phyloP scores from a whole-genome alignment of 805 yeast genomes.

The Nakazawaea ernobii region DNA sequence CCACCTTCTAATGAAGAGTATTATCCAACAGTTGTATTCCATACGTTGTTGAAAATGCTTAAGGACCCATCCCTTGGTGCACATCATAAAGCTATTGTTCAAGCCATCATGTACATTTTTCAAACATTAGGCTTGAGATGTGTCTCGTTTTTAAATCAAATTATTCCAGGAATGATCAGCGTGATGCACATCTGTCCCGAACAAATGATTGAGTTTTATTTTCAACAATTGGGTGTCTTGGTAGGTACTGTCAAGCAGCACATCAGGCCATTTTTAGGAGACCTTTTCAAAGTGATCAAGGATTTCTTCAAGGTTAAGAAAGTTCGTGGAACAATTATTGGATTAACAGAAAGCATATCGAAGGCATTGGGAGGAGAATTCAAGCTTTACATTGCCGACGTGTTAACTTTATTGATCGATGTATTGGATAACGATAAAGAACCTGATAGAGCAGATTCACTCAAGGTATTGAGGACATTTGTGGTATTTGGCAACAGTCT shows the following conservation, averaged over 20 bases:
- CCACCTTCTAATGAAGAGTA: conserved; percentile 91
- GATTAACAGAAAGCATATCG: conserved; percentile 78
- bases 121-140: conserved; percentile 84
- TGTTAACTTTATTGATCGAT: conserved; percentile 69
- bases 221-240: conserved; percentile 79
- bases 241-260: conserved; percentile 84
- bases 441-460: conserved; percentile 51
- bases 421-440: conserved; percentile 72
- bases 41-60: conserved; percentile 74
- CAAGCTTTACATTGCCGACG: conserved; percentile 72
- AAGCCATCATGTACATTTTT: conserved; percentile 87
- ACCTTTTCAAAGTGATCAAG: conserved; percentile 67
- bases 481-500: conserved; percentile 83
- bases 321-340: conserved; percentile 73
- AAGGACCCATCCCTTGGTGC: conserved; percentile 79
- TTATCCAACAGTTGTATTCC: conserved; percentile 91
- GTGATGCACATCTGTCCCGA: conserved; percentile 83
- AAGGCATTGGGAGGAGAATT: conserved; percentile 89
- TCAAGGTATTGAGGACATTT: conserved; percentile 74
- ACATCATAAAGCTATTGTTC: conserved; percentile 90
- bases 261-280: conserved; percentile 74
- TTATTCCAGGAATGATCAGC: conserved; percentile 78
- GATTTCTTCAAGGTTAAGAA: conserved; percentile 63
- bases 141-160: conserved; percentile 81
- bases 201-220: conserved; percentile 77